Evolutionary conservation across 495 filamentous ascomycete genomes (phyloP).

Genomic region (Daldinia decipiens): DNA sequence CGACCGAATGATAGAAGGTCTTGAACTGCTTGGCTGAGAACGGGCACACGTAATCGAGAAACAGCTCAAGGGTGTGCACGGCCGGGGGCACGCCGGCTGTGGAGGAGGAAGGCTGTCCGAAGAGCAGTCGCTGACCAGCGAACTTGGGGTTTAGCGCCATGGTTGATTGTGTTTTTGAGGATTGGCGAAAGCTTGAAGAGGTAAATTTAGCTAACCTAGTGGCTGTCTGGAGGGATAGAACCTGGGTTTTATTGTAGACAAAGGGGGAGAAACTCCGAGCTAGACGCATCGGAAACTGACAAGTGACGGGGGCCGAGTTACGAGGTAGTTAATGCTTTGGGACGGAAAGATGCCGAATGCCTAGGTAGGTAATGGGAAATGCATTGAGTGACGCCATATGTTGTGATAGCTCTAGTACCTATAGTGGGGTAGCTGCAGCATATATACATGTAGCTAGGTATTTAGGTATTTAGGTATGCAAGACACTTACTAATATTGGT

Average conservation of each 20-base stretch:
- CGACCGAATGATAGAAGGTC: constrained; percentile 69
- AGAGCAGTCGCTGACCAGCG: constrained; percentile 70
- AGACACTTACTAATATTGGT: not conserved
- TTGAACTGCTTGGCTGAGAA: constrained; percentile 74
- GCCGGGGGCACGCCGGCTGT: constrained; percentile 55
- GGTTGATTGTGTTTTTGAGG: constrained; percentile 25
- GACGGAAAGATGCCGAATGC: constrained; percentile 10
- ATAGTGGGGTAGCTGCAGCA: constrained; percentile 9
- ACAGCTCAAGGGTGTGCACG: constrained; percentile 80
- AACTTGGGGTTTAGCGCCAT: constrained; percentile 87
- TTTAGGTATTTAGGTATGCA: not conserved
- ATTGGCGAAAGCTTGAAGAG: constrained; percentile 7
- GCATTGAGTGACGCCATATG: constrained; percentile 29
- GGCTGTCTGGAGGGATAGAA: constrained; percentile 1
- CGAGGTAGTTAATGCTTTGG: not conserved
- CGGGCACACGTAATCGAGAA: constrained; percentile 89
- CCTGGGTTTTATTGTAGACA: constrained; percentile 14
- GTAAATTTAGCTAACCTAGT: not conserved
- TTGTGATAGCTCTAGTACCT: constrained; percentile 16
- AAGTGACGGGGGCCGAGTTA: constrained; percentile 19
- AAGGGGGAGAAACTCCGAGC: constrained; percentile 38
- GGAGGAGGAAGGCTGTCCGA: constrained; percentile 46
- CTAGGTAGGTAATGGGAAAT: constrained; percentile 21
- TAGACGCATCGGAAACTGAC: constrained; percentile 34
- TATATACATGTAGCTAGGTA: not conserved